Base-by-base conservation (phyloP, 2,329 filamentous ascomycete species). In the Phialophora macrospora region DNA sequence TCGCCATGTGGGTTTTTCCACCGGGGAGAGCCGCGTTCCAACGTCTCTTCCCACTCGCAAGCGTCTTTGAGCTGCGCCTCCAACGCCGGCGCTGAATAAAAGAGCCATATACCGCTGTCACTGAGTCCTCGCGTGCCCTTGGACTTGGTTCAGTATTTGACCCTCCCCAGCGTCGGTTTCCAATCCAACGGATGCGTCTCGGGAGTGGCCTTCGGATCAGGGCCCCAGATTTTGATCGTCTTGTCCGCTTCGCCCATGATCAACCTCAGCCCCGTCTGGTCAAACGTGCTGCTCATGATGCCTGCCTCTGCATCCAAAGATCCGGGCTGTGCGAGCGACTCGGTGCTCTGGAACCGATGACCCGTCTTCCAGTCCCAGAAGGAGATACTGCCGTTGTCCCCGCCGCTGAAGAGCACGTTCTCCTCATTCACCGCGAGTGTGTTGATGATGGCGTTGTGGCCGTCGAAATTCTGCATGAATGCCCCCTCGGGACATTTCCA, bases 331-430 rank as follows among this genome's bases (percentile, higher is more conserved):
- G 95, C 95, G 7, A 92, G 92, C 3, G 92, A 96, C 72, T 99
- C 93, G 12, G 94, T 84, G 8, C 88, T 86, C 79, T 99, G 95
- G 81, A 95, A 99, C 55, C 90, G 86, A 76, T 99, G 88, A 0
- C 96, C 95, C 0, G 93, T 91, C 80, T 98, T 98, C 95, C 95
- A 99, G 77, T 99, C 96, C 91, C 93, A 99, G 82, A 99, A 99
- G 71, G 88, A 91, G 83, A 98, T 95, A 41, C 91, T 96, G 48
- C 96, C 95, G 73, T 99, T 97, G 75, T 99, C 95, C 55, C 89
- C 94, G 63, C 95, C 95, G 2, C 93, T 95, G 78, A 99, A 97
- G 65, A 99, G 80, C 17, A 98, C 92, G 73, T 97, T 95, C 76
- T 97, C 92, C 74, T 96, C 91, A 77, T 99, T 99, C 34, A 95